Percentiles rank a stretch among this genome's conserved stretches.
These are phyloP conservation scores for Plicaturopsis crispa DNA, from an alignment of 768 basidiomycete genomes.

Conservation along the genomic window DNA sequence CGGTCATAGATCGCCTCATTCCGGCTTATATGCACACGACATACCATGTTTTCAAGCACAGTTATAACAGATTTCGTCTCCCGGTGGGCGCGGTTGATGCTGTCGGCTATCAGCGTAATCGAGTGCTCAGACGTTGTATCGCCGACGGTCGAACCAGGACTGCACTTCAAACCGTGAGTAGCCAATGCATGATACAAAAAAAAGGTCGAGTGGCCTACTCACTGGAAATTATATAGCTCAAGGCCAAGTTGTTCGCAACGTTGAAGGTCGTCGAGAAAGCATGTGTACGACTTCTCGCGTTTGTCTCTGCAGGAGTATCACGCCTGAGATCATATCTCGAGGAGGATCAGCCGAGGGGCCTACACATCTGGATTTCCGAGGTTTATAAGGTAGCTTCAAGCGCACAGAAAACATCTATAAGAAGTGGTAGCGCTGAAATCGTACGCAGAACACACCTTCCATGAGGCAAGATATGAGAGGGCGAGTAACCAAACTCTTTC, in stretches of 20 bases:
- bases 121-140: slow-evolving; percentile 51
- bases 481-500: slow-evolving; percentile 51
- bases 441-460: no score
- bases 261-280: slow-evolving; percentile 77
- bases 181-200: not conserved
- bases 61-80: slow-evolving; percentile 49
- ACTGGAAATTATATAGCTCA: slow-evolving; percentile 80
- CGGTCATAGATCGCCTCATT: not conserved
- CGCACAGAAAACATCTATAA: no score
- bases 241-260: slow-evolving; percentile 75
- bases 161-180: slow-evolving; percentile 12
- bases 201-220: slow-evolving; percentile 31
- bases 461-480: slow-evolving; percentile 66
- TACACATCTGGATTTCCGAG: slow-evolving; percentile 74
- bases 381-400: slow-evolving; percentile 83
- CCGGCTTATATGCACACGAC: not conserved
- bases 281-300: slow-evolving; percentile 63
- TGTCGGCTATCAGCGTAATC: slow-evolving; percentile 57
- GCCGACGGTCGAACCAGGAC: slow-evolving; percentile 83
- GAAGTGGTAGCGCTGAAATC: no score
- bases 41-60: slow-evolving; percentile 82
- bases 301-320: slow-evolving; percentile 36
- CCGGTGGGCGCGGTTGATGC: slow-evolving; percentile 67
- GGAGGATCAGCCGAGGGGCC: slow-evolving; percentile 16
- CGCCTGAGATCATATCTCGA: not conserved